Base-by-base conservation (phyloP, 805 yeast genomes). In the Pichia insulana region DNA sequence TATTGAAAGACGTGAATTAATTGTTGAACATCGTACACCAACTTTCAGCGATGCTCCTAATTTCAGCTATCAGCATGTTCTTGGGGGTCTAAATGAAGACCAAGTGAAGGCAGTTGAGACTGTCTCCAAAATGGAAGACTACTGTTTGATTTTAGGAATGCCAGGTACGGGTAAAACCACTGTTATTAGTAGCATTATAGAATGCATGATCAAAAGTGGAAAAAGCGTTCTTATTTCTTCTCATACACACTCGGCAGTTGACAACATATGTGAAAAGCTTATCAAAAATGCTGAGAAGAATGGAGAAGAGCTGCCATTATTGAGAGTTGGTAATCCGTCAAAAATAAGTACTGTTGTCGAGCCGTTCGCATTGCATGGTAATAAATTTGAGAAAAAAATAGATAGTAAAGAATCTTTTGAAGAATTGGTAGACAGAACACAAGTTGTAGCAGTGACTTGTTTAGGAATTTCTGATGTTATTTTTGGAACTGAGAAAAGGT, bases 101-200 rank as follows among this genome's bases (percentile, higher is more conserved):
- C 98, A 92, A 56, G 46, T 65, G 4, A 51, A 43, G 2, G 97
- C 97, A 0, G 69, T 92, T 31, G 71, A 76, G 13, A 74, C 69
- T 45, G 85, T 80, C 0, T 56, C 87, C 37, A 59, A 70, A 13
- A 72, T 92, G 0, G 58, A 78, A 41, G 95, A 89, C 56, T 92
- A 85, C 56, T 69, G 89, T 4, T 67, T 92, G 52, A 74, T 92
- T 16, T 64, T 90, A 46, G 98, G 98, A 0, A 92, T 92, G 98
- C 98, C 98, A 0, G 98, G 98, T 3, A 92, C 97, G 0, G 98
- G 96, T 9, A 87, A 87, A 55, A 87, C 96, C 2, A 87, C 97
- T 0, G 83, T 89, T 0, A 88, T 92, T 41, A 83, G 94, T 0
- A 78, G 80, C 36, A 54, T 92, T 15, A 80, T 89, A 34, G 69